Base-by-base conservation (phyloP, 768 basidiomycete species). In the Macrolepiota albuminosa region DNA sequence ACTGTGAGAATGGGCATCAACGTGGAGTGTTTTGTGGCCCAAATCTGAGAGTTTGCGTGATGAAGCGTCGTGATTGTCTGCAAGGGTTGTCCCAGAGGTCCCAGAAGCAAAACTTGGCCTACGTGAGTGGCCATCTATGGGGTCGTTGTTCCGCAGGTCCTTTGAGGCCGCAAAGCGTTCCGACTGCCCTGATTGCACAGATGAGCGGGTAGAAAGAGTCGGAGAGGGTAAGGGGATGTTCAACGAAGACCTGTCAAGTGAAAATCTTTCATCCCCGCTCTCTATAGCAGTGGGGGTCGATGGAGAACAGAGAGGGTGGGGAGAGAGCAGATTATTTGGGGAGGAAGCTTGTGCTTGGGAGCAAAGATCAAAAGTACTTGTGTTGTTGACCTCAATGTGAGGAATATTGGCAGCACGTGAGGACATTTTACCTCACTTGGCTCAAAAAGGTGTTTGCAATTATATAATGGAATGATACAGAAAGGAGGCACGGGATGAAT, bases 201-300 rank as follows among this genome's bases (percentile, higher is more conserved):
- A 21, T 21, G 21, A 21, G 21, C 21, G 21, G 21, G 21, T 21
- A 21, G 21, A 21, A 21, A 21, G 21, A 21, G 21, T 21, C 21
- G 21, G 21, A 21, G 91, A 93, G 0, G 91, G 89, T 0, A 91
- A 91, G 1, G 72, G 70, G 9, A 61, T 59, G 8, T 71, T 67
- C 7, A 52, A 4, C 9, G 51, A 52, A 24, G 36, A 52, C 24
- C 34, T 16, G 14, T 48, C 7, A 0, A 61, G 1, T 14, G 60
- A 64, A 14, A 71, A 79, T 26, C 74, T 73, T 40, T 73, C 76
- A 48, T 81, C 80, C 21, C 79, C 76, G 0, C 74, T 78, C 26
- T 62, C 60, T 8, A 76, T 76, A 49, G 81, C 84, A 0, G 75
- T 39, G 16, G 6, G 16, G 16, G 40, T 34, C 4, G 33, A 34